These are phyloP conservation scores for Gnomoniopsis smithogilvyi DNA, from an alignment of 2,329 filamentous ascomycete genomes.

Conservation along the genomic window DNA sequence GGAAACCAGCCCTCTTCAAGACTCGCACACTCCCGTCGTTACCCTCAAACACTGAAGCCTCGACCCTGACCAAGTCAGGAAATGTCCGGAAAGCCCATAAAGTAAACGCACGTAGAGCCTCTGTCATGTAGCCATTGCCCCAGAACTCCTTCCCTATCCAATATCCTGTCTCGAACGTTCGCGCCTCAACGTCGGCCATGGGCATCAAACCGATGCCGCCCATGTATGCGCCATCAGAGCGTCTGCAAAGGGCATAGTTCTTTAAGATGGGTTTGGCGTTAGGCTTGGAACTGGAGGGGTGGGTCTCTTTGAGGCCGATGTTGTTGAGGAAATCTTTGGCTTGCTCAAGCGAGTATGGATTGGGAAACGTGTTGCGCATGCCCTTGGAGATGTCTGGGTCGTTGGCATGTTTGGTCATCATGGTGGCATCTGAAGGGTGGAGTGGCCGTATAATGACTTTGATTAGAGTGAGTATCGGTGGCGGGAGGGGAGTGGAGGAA, in stretches of 20 bases:
- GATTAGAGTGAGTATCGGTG: constrained; percentile 27
- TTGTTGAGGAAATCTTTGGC: constrained; percentile 35
- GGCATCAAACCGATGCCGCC: constrained; percentile 40
- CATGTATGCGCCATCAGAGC: constrained; percentile 29
- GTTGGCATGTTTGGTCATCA: constrained; percentile 34
- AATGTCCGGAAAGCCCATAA: constrained; percentile 43
- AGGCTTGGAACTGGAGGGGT: constrained; percentile 23
- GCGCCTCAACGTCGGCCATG: constrained; percentile 35
- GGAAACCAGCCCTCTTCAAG: constrained; percentile 40
- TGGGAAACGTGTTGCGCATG: constrained; percentile 44
- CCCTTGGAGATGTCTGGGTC: constrained; percentile 32
- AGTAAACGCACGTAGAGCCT: constrained; percentile 35
- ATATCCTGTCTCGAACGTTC: constrained; percentile 48
- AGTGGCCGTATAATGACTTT: constrained; percentile 39
- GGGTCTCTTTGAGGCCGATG: constrained; percentile 12
- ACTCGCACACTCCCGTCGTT: constrained; percentile 42
- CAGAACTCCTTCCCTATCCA: constrained; percentile 40
- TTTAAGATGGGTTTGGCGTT: constrained; percentile 26
- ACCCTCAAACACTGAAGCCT: constrained; percentile 33
- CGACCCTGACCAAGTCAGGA: constrained; percentile 37
- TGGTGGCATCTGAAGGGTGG: constrained; percentile 33
- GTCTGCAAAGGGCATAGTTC: constrained; percentile 33
- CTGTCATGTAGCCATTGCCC: constrained; percentile 44
- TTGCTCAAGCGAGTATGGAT: constrained; percentile 40
- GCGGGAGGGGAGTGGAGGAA: constrained; percentile 2